Percentiles rank a stretch among this genome's conserved stretches.
Evolutionary conservation across 768 basidiomycete genomes (phyloP).

Genomic region (Sistotremastrum suecicum): DNA sequence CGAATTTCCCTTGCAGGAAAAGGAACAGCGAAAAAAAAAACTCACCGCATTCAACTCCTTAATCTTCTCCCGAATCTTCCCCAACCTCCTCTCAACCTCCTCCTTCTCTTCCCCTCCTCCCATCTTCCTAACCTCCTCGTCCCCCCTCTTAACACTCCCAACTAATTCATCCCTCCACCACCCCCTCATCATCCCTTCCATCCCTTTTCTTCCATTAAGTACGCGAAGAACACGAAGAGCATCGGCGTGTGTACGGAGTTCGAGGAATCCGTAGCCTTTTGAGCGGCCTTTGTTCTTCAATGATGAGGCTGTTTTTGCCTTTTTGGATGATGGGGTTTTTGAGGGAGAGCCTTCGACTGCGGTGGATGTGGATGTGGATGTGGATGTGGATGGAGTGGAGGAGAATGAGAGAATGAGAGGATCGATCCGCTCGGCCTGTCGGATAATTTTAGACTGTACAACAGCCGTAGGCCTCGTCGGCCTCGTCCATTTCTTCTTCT

Average conservation of each 20-base stretch:
- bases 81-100: constrained; percentile 36
- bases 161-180: constrained; percentile 80
- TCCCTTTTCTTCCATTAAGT: constrained; percentile 79
- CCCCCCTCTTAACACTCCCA: constrained; percentile 33
- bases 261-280: constrained; percentile 93
- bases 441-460: constrained; percentile 85
- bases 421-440: constrained; percentile 82
- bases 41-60: constrained; percentile 14
- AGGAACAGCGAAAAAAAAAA: neutral
- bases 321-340: too few relatives aligned
- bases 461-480: constrained; percentile 35
- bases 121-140: constrained; percentile 31
- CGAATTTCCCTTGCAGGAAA: neutral
- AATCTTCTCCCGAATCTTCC: constrained; percentile 45
- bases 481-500: constrained; percentile 21
- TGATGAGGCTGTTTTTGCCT: too few relatives aligned
- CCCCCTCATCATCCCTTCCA: constrained; percentile 46
- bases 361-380: too few relatives aligned
- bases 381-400: too few relatives aligned
- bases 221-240: constrained; percentile 84
- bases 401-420: constrained; percentile 33
- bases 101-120: constrained; percentile 20
- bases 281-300: constrained; percentile 58
- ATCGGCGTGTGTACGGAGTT: constrained; percentile 78
- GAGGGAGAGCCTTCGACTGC: too few relatives aligned